These are phyloP conservation scores for Schizosaccharomyces octosporus DNA, from an alignment of 805 yeast species.

Conservation along the genomic window DNA sequence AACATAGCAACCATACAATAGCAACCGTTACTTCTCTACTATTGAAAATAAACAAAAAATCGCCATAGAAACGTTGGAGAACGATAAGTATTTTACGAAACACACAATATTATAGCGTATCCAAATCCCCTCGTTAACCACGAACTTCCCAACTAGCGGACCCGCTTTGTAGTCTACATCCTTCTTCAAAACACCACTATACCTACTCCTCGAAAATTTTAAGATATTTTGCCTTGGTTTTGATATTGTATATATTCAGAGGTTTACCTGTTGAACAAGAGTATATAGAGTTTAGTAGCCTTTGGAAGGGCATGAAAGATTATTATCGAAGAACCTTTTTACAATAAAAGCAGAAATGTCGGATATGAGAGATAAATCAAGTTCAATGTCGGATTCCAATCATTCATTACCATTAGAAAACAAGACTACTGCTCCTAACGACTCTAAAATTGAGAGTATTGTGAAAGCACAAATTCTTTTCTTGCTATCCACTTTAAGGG, in stretches of 20 bases:
- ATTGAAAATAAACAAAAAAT: background rate
- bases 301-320: background rate
- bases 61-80: background rate
- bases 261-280: background rate
- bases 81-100: background rate
- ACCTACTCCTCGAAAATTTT: background rate
- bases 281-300: background rate
- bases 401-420: background rate
- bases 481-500: constrained; percentile 22
- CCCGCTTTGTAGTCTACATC: background rate
- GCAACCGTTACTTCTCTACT: background rate
- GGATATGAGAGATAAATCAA: background rate
- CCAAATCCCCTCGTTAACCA: no score
- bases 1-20: background rate
- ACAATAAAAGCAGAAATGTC: background rate
- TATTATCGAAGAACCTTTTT: no score
- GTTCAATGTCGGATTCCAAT: background rate
- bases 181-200: background rate
- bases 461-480: constrained; percentile 30
- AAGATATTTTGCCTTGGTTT: background rate
- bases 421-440: background rate
- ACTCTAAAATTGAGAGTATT: constrained; percentile 11
- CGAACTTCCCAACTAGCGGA: background rate
- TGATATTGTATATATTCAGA: background rate
- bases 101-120: background rate